Base-by-base conservation (phyloP, 2,329 filamentous ascomycete species). In the Penicillium sp. region DNA sequence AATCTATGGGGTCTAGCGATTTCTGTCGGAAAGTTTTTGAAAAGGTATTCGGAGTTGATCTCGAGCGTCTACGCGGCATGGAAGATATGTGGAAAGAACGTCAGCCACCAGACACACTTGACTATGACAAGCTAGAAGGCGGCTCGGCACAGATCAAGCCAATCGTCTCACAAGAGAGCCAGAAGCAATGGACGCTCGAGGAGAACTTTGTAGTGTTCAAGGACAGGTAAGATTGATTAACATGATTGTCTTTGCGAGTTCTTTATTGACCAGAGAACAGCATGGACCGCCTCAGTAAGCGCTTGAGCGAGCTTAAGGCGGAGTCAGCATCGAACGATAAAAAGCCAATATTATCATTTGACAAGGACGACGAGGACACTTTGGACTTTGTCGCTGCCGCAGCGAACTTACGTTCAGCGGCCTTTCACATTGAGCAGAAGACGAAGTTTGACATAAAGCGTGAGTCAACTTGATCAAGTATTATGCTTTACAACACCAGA, bases 1-100 rank as follows among this genome's bases (percentile, higher is more conserved):
- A 88, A 57, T 86, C 91, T 0, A 89, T 96, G 70, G 92, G 91
- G 28, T 92, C 87, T 0, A 78, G 85, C 1, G 82, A 89, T 5
- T 97, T 97, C 65, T 79, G 89, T 1, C 81, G 86, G 60, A 83
- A 90, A 67, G 85, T 99, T 0, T 97, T 97, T 68, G 85, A 96
- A 68, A 99, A 97, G 71, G 92, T 97, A 3, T 99, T 94, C 75
- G 84, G 87, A 58, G 81, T 89, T 46, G 94, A 99, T 67, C 89
- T 99, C 51, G 81, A 88, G 60, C 85, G 94, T 14, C 73, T 99
- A 52, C 83, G 87, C 36, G 89, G 88, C 13, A 95, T 97, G 84
- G 88, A 94, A 68, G 93, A 95, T 59, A 96, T 97, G 91, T 99
- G 94, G 94, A 95, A 92, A 74, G 87, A 85, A 3, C 84, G 92